Evolutionary conservation across 1,284 basidiomycete genomes (phyloP), one percentile per base, ranked within the genome.

Genomic region (Abortiporus biennis): DNA sequence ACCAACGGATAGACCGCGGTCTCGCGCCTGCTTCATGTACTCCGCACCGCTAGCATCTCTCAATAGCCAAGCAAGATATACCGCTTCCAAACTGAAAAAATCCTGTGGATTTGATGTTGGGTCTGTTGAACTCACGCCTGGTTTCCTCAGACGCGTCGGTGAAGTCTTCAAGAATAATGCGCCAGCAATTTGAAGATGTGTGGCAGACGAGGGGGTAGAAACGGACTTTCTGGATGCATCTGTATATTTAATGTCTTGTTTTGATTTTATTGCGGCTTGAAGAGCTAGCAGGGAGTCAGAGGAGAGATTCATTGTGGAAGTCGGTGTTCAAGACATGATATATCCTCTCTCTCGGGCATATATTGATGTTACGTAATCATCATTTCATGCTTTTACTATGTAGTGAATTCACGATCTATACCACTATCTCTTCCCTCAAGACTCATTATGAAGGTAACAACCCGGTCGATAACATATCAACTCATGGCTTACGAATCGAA

Each of bases 1-100:
- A 0, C 83, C 81, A 22, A 78, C 72, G 1, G 74, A 69, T 22
- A 91, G 64, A 1, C 85, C 85, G 41, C 72, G 75, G 53, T 87
- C 82, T 47, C 89, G 72, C 3, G 82, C 82, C 53, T 87, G 82
- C 61, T 83, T 84, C 75, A 94, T 81, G 63, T 95, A 96, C 53
- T 93, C 90, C 19, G 83, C 85, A 25, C 81, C 78, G 1, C 78
- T 70, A 1, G 77, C 76, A 56, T 89, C 85, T 37, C 78, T 71
- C 30, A 86, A 71, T 1, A 80, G 65, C 84, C 84, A 95, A 29
- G 85, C 84, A 12, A 93, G 69, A 54, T 88, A 85, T 4, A 95
- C 67, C 2, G 90, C 86, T 44, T 88, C 86, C 13, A 92, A 61
- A 5, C 83, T 74, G 62, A 87, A 89, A 52, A 87, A 85, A 42